Evolutionary conservation across 345 rosid genomes (phyloP), one percentile per base, ranked within the genome.

Genomic region (Euphorbia tirucalli): DNA sequence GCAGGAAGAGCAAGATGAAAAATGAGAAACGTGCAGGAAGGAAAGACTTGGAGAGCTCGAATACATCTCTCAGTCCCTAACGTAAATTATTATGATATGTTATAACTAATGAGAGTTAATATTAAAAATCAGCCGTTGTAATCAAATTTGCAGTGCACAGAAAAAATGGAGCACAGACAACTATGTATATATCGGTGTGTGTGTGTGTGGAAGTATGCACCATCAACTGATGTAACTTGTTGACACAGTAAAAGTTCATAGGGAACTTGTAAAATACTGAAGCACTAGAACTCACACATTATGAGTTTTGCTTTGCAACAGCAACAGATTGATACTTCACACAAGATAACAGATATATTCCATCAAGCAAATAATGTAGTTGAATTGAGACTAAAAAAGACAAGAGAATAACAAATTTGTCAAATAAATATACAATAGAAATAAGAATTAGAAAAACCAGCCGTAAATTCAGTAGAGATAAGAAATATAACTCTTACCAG

Each of bases 401-500:
- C 27, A 66, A 71, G 32, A 25, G 52, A 43, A 72, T n/a, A 37
- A 10, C 32, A 65, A 52, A 63, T 27, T 60, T 14, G n/a, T 69
- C 21, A 27, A 57, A 61, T 24, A 11, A 56, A 41, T 43, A 44
- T 22, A 55, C 6, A 66, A 71, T 11, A 46, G 18, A 68, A 31
- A n/a, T 16, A 69, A 58, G 59, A 55, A 65, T 24, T 15, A 18
- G 5, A 44, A 3, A 61, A 61, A 18, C 21, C 10, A 31, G 41
- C 11, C 7, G 64, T 46, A 69, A 6, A 14, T 31, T 1, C 25
- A 67, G 25, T 57, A 22, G 65, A 44, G 6, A 55, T 13, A 57
- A 30, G 50, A 27, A 39, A 57, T 59, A 69, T 68, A 62, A 52
- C 65, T 52, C 88, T 86, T 83, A 91, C 98, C 89, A 87, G 72